Evolutionary conservation across 495 filamentous ascomycete species (phyloP), one percentile per base, ranked within the genome.

Genomic region (Penicillium nucicola): DNA sequence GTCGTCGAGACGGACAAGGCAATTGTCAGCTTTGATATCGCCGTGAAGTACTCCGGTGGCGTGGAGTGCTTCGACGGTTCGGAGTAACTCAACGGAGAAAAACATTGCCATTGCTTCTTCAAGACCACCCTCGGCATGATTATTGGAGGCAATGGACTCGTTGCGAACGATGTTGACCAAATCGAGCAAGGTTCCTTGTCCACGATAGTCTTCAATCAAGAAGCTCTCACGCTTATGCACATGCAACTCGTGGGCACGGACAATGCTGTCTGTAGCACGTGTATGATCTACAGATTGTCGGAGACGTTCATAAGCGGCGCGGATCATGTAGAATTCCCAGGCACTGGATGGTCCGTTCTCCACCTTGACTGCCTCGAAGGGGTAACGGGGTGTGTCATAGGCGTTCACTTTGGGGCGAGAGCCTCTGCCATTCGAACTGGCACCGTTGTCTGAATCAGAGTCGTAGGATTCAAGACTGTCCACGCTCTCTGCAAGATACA

Each of bases 271-370:
- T 0, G 80, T 74, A 0, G 86, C 84, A 3, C 92, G 85, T 20
- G 55, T 53, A n/a, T 70, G 42, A 7, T 50, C 48, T 0, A 58
- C 34, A 13, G 58, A 55, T 48, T 78, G 66, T 0, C 80, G 83
- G 0, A 97, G 76, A 5, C 93, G 87, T 1, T 81, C 74, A 43
- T 90, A 84, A 2, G 89, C 82, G 20, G 87, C 81, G 1, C 87
- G 85, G 73, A 97, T 92, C 69, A 98, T 95, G 67, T 96, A 88
- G 66, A 97, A 98, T 62, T 98, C 93, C 93, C 95, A 98, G 1
- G 88, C 72, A 12, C 82, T 85, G 0, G 92, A 89, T 4, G 92
- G 90, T 41, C 86, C 82, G 20, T 69, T 66, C 65, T 98, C 93
- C 79, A 95, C 87, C 67, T 98, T 98, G 53, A 98, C 74, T 1